A percentile compares a stretch with the other conserved stretches of the same genome.
These are phyloP conservation scores for Bipolaris gigantea DNA, from an alignment of 2,329 filamentous ascomycete genomes.

Conservation along the genomic window DNA sequence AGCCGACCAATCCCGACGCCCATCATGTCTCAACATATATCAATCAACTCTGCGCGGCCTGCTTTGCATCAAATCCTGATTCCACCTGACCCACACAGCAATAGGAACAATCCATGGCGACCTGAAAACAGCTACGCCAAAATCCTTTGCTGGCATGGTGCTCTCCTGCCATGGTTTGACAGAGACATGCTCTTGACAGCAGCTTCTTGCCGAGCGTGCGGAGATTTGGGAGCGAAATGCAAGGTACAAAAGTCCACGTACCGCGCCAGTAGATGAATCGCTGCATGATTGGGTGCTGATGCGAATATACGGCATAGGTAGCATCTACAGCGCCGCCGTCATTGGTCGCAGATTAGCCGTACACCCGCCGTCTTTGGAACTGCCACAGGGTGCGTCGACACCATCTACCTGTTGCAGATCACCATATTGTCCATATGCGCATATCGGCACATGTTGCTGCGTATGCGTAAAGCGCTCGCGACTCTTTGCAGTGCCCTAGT, in stretches of 20 bases:
- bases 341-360: constrained; percentile 9
- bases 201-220: constrained; percentile 6
- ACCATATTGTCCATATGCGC: neutral
- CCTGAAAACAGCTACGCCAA: neutral
- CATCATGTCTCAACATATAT: neutral
- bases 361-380: constrained; percentile 2
- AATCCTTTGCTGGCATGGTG: neutral
- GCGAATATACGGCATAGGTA: neutral
- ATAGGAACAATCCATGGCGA: neutral
- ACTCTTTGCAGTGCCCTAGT: neutral
- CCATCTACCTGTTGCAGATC: constrained; percentile 3
- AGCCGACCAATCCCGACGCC: neutral
- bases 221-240: constrained; percentile 8
- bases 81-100: neutral
- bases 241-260: constrained; percentile 9
- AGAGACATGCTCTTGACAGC: neutral
- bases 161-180: neutral
- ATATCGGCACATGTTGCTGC: neutral
- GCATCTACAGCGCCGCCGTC: neutral
- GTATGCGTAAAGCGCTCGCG: neutral
- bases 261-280: constrained; percentile 8
- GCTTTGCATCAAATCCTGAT: neutral
- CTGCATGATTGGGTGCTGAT: neutral
- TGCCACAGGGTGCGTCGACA: neutral
- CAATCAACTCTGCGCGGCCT: neutral